These are phyloP conservation scores for Schizosaccharomyces versatilis DNA, from an alignment of 1,139 yeast species.

Conservation along the genomic window DNA sequence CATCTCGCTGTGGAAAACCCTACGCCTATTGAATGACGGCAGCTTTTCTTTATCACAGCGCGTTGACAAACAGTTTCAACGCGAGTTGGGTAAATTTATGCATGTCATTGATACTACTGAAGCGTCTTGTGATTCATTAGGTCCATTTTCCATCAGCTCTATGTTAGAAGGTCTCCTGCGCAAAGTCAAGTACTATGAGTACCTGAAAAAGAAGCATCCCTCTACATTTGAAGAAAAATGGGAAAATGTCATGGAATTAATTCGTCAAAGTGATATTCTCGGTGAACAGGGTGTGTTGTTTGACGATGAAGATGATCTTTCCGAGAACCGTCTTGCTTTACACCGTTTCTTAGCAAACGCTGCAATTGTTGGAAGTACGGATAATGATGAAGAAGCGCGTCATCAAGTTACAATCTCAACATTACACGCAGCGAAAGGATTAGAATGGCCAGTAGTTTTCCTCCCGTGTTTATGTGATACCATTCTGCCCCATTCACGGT, in stretches of 20 bases:
- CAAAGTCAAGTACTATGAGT: conserved; percentile 9
- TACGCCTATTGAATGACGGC: conserved; percentile 9
- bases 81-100: conserved; percentile 17
- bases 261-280: conserved; percentile 12
- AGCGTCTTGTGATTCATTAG: background rate
- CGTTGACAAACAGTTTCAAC: conserved; percentile 7
- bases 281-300: conserved; percentile 21
- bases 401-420: conserved; percentile 34
- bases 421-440: conserved; percentile 59
- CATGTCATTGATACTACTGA: conserved; percentile 17
- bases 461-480: conserved; percentile 26
- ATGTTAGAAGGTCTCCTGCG: background rate
- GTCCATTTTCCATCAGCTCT: background rate
- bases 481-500: conserved; percentile 15
- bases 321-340: conserved; percentile 8
- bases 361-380: conserved; percentile 17
- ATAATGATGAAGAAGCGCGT: conserved; percentile 11
- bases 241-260: conserved; percentile 12
- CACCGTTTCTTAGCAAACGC: conserved; percentile 16
- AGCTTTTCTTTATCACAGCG: conserved; percentile 7
- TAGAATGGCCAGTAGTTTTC: conserved; percentile 87
- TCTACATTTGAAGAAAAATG: conserved; percentile 13
- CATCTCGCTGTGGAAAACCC: conserved; percentile 11
- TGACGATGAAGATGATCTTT: conserved; percentile 20
- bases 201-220: conserved; percentile 19